Base-by-base conservation (phyloP, 768 basidiomycete genomes). In the Lactifluus piperatus region DNA sequence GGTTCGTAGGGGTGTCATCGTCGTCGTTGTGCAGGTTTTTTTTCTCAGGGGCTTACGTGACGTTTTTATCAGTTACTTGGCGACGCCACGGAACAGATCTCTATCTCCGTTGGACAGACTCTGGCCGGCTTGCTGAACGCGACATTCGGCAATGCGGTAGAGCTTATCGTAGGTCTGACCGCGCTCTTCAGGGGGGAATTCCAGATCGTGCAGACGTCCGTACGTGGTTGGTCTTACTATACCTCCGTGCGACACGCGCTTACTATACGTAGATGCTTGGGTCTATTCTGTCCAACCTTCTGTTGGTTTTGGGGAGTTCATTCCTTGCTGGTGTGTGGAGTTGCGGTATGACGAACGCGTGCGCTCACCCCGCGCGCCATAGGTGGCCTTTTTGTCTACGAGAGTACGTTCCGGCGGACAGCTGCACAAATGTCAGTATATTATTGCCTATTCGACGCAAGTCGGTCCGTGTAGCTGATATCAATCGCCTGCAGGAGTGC, bases 131-230 rank as follows among this genome's bases (percentile, higher is more conserved):
- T 95, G 4, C 75, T 94, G 54, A 94, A 94, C 65, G 93, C 91
- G 8, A 81, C 87, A 1, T 88, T 88, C 62, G 86, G 86, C 30
- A 89, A 88, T 67, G 88, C 88, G 9, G 87, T 92, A 46, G 91
- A 94, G 70, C 88, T 93, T 51, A 93, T 93, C 62, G 90, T 94
- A 37, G 92, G 91, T 43, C 74, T 95, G 61, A 87, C 89, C 52
- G 93, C 93, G 34, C 75, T 97, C 18, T 67, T 52, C 54, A 36
- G 65, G 87, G 89, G 81, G 56, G 79, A 97, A 72, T 76, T 94
- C 18, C 83, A 88, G 36, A 88, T 97, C 66, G 94, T 97, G 2
- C 92, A 97, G 71, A 94, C 91, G 29, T 94, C 92, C 36, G 88
- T 89, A 59, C 60, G 81, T 67, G 41, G 30, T 50, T 30, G 44